Conservation (phyloP, 345 rosid species). For the Diplotaxis tenuifolia region DNA sequence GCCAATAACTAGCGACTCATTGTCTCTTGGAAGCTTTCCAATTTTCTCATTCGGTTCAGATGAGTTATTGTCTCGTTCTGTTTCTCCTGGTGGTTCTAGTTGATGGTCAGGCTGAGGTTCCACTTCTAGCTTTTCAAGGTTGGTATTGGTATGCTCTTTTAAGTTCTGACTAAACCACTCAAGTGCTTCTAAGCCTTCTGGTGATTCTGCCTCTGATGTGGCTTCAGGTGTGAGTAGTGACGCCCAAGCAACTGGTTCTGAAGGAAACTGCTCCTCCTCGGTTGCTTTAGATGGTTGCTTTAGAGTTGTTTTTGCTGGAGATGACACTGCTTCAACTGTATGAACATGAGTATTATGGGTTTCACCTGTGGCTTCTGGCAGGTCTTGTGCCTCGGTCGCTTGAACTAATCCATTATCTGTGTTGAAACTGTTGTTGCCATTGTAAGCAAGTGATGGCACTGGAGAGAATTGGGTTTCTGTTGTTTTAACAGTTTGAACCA, state of each 20-base stretch:
- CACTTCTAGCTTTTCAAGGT: constrained; percentile 1
- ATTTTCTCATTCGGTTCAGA: not conserved
- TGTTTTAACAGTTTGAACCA: constrained; percentile 1
- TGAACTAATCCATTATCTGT: constrained; percentile 12
- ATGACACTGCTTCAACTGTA: not conserved
- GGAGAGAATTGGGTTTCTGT: not conserved
- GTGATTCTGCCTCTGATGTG: constrained; percentile 1
- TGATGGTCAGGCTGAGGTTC: constrained; percentile 6
- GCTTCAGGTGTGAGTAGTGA: not conserved
- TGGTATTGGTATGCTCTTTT: constrained; percentile 10
- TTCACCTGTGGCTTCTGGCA: not conserved
- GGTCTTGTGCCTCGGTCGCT: constrained; percentile 1
- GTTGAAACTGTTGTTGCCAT: not conserved
- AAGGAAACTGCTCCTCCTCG: not conserved
- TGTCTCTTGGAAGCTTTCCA: not conserved
- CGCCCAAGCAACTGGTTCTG: constrained; percentile 1
- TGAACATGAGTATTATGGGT: not conserved
- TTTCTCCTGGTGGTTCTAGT: not conserved
- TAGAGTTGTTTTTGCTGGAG: not conserved
- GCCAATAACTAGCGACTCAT: constrained; percentile 13
- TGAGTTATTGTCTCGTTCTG: not conserved
- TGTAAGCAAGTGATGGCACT: constrained; percentile 1
- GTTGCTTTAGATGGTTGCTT: constrained; percentile 5
- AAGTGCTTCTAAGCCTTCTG: constrained; percentile 14
- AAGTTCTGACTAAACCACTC: constrained; percentile 34